These are phyloP conservation scores for Cyanidiococcus yangmingshanensis DNA, from an alignment of 23 red algal genomes.

Conservation along the genomic window DNA sequence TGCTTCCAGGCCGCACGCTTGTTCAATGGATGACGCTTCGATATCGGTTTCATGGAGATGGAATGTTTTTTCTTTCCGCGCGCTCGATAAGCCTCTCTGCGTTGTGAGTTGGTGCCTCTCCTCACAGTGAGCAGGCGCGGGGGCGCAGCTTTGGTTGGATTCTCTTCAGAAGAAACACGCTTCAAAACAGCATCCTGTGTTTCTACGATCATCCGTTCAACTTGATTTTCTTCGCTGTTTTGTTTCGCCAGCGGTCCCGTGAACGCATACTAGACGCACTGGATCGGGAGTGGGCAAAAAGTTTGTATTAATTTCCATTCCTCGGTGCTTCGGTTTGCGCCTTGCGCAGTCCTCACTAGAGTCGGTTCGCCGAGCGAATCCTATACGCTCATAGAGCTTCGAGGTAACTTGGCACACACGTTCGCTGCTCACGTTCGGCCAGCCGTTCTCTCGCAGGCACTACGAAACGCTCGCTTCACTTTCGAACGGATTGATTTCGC, in stretches of 20 bases:
- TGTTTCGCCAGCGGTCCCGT: slow-evolving; percentile 39
- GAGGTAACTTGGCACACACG: neutral
- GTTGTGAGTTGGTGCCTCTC: neutral
- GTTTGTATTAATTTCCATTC: slow-evolving; percentile 39
- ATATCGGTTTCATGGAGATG: neutral
- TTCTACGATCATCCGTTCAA: neutral
- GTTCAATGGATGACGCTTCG: slow-evolving; percentile 1
- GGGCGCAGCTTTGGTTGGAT: neutral
- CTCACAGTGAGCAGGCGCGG: neutral
- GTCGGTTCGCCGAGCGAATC: neutral
- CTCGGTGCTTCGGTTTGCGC: too few relatives aligned
- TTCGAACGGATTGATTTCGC: slow-evolving; percentile 7
- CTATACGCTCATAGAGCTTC: neutral
- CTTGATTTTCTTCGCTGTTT: neutral
- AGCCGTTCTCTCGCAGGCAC: neutral
- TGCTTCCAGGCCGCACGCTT: slow-evolving; percentile 10
- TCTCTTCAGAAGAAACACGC: too few relatives aligned
- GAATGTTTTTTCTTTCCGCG: neutral
- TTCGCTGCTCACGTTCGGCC: neutral
- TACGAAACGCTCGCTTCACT: slow-evolving; percentile 1
- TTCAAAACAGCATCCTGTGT: neutral
- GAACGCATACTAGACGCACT: slow-evolving; percentile 42
- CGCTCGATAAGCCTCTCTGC: neutral
- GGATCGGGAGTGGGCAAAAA: slow-evolving; percentile 51
- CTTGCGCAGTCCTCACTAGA: too few relatives aligned